Evolutionary conservation across 208 protist species (phyloP), one percentile per base, ranked within the genome.

Genomic region (Angomonas deanei): DNA sequence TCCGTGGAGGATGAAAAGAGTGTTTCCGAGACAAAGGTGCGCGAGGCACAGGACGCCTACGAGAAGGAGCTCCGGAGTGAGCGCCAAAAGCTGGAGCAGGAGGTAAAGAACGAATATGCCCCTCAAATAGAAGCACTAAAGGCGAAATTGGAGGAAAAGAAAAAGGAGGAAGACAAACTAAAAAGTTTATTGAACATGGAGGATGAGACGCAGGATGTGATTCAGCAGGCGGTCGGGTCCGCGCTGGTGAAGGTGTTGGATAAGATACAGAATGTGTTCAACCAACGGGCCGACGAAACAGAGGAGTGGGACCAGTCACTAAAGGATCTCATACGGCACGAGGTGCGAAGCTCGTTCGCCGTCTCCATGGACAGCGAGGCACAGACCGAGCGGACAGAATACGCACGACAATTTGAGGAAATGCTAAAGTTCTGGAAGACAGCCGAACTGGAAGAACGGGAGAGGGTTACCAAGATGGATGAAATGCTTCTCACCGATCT

Each of bases 381-480:
- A 10, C 74, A 89, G 64, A 64, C 69, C 0, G 84, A 90, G 70
- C 78, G 81, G 13, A 67, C 76, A 27, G 83, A 84, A 60, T 78
- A 83, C 55, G 34, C 66, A 39, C 74, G 69, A 26, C 64, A 77
- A 55, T 91, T 94, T 63, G 47, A 68, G 13, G 87, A 91, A 19
- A 74, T 84, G 64, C 74, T 94, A 24, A 73, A 67, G 6, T 89
- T 91, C 54, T 94, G 87, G 87, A 66, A 74, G 26, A 39, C 75
- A 19, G 82, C 82, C 15, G 87, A 91, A 63, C 73, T 76, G 17
- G 67, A 85, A 42, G 70, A 87, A 70, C 70, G 79, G n/a, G 74
- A 80, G 15, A 72, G 73, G 1, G 57, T 86, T n/a, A 68, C 78
- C n/a, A 83, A 87, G 57, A 87, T 91, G 72, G 87, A 94, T 54